These are phyloP conservation scores for Obba rivulosa DNA, from an alignment of 768 basidiomycete genomes.

Conservation along the genomic window DNA sequence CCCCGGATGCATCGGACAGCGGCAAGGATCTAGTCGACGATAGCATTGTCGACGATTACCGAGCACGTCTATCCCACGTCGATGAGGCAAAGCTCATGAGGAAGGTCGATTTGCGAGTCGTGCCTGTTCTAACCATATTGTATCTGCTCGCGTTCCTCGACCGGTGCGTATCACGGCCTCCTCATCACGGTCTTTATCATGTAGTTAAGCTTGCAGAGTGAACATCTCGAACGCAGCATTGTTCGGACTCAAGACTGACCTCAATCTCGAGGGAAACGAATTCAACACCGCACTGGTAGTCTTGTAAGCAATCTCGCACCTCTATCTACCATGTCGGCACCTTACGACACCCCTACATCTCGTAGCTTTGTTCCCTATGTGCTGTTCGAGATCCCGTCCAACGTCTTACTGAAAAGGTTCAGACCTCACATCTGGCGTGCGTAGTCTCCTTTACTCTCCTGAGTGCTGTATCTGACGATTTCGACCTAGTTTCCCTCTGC, in stretches of 20 bases:
- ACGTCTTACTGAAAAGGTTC: constrained; percentile 27
- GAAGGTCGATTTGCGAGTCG: constrained; percentile 31
- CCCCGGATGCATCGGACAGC: no score
- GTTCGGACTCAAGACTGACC: constrained; percentile 25
- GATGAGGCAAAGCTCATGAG: constrained; percentile 25
- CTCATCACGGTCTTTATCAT: neutral
- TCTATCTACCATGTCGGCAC: neutral
- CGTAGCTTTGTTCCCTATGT: constrained; percentile 28
- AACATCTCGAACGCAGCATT: constrained; percentile 28
- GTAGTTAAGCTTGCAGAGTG: constrained; percentile 13
- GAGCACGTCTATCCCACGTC: no score
- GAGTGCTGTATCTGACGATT: neutral
- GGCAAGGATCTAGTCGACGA: no score
- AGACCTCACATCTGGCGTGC: constrained; percentile 30
- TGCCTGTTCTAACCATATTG: constrained; percentile 38
- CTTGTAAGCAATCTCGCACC: constrained; percentile 17
- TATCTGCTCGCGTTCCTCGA: constrained; percentile 40
- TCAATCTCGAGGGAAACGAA: constrained; percentile 21
- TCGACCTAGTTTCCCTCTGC: constrained; percentile 25
- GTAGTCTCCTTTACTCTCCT: constrained; percentile 1
- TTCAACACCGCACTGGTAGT: constrained; percentile 26
- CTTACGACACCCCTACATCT: neutral
- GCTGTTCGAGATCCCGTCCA: constrained; percentile 32
- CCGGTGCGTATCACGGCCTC: constrained; percentile 11
- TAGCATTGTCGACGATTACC: no score